Conservation (phyloP, 2,329 filamentous ascomycete genomes). For the Huntiella bhutanensis region DNA sequence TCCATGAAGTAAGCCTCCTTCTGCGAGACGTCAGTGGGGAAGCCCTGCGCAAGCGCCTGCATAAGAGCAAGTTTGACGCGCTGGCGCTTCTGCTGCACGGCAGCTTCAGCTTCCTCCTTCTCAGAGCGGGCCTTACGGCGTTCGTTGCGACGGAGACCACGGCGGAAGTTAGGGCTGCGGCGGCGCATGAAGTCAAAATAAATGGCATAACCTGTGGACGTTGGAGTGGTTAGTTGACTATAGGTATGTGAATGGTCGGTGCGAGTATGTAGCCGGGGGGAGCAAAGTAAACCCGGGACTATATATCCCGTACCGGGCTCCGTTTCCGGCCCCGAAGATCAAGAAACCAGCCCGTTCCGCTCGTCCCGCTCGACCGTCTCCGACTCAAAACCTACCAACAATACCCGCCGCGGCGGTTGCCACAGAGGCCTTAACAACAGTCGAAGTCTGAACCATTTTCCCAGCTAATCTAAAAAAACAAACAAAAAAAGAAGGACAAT, state of each 20-base stretch:
- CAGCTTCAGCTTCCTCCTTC: slow-evolving; percentile 52
- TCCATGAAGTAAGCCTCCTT: slow-evolving; percentile 94
- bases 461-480: background rate
- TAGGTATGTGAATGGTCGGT: background rate
- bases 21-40: slow-evolving; percentile 77
- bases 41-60: slow-evolving; percentile 74
- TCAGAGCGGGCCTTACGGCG: slow-evolving; percentile 51
- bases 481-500: background rate
- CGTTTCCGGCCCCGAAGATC: background rate
- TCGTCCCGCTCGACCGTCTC: background rate
- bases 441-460: slow-evolving; percentile 30
- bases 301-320: background rate
- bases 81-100: slow-evolving; percentile 48
- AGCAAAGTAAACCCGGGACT: background rate
- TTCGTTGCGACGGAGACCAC: slow-evolving; percentile 53
- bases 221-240: background rate
- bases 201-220: slow-evolving; percentile 37
- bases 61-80: slow-evolving; percentile 58
- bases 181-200: slow-evolving; percentile 54
- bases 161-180: slow-evolving; percentile 44
- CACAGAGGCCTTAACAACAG: slow-evolving; percentile 40
- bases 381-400: slow-evolving; percentile 28
- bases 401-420: slow-evolving; percentile 41
- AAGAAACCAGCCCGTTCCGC: background rate
- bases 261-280: slow-evolving; percentile 5